Evolutionary conservation across 495 filamentous ascomycete genomes (phyloP), one percentile per base, ranked within the genome.

Genomic region (Aspergillus nanangensis): DNA sequence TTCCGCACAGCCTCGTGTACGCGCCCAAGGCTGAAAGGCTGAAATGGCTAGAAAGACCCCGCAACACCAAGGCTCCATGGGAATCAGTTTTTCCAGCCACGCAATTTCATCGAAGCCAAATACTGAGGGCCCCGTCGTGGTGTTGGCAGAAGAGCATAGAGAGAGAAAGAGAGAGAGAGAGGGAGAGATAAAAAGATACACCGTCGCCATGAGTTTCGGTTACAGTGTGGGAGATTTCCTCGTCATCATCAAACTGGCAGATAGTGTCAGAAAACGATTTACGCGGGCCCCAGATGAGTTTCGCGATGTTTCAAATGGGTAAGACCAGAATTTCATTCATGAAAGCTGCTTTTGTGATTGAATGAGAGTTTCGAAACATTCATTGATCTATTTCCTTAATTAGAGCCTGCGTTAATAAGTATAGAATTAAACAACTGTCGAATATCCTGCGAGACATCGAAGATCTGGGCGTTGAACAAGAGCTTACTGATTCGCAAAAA

Each of bases 141-240:
- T n/a, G n/a, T n/a, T n/a, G n/a, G n/a, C 11, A 29, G 25, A 29
- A 29, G 11, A 11, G 25, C 25, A 29, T 11, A 29, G 25, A 7
- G 5, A 7, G 5, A 29, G 7, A 29, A 11, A 5, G 25, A 7
- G 25, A 29, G 25, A 29, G 25, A 5, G 25, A 5, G n/a, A n/a
- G n/a, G n/a, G n/a, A n/a, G n/a, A n/a, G n/a, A n/a, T n/a, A n/a
- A n/a, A n/a, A n/a, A 29, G 25, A 29, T 7, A 29, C 25, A 29
- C 25, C 25, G 11, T 29, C 25, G 11, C 25, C 7, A 45, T 45
- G 42, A 45, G 32, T 21, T 45, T 45, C 20, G 42, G 42, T 22
- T 36, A 35, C 13, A 22, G 42, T 1, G 32, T 45, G 13, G 42
- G 42, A 8, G 42, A 45, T 37, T 45, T 45, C 13, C 20, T 45